Percentiles rank a stretch among this genome's conserved stretches.
Evolutionary conservation across 2,329 filamentous ascomycete genomes (phyloP).

Genomic region (Aspergillus neoniger): DNA sequence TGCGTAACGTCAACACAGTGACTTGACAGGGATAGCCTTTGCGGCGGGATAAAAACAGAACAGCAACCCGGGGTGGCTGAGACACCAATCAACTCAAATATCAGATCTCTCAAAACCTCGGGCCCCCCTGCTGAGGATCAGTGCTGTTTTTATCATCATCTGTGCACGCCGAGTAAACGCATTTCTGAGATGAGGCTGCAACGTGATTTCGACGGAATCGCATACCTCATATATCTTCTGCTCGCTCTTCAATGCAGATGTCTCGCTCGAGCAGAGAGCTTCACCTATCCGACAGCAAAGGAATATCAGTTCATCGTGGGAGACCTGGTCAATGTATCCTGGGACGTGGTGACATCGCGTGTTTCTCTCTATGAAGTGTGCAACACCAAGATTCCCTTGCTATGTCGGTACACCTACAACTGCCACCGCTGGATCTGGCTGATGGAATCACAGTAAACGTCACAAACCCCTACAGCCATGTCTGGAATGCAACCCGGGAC

Average conservation of each 20-base stretch:
- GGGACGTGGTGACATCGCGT: conserved; percentile 8
- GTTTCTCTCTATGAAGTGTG: conserved; percentile 9
- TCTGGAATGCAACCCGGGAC: conserved; percentile 10
- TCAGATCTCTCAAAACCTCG: neutral
- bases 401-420: neutral
- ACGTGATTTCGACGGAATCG: neutral
- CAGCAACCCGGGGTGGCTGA: neutral
- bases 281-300: conserved; percentile 3
- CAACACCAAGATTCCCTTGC: neutral
- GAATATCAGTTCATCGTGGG: conserved; percentile 1
- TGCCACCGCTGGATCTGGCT: neutral
- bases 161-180: neutral
- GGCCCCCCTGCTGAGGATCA: neutral
- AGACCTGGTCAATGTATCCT: conserved; percentile 12
- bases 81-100: neutral
- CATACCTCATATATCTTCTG: neutral
- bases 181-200: neutral
- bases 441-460: neutral
- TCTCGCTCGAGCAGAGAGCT: neutral
- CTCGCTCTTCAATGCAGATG: neutral
- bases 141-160: neutral
- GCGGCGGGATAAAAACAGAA: neutral
- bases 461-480: conserved; percentile 7
- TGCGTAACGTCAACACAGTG: neutral
- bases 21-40: neutral